Conservation (phyloP, 768 basidiomycete species). For the Postia placenta region DNA sequence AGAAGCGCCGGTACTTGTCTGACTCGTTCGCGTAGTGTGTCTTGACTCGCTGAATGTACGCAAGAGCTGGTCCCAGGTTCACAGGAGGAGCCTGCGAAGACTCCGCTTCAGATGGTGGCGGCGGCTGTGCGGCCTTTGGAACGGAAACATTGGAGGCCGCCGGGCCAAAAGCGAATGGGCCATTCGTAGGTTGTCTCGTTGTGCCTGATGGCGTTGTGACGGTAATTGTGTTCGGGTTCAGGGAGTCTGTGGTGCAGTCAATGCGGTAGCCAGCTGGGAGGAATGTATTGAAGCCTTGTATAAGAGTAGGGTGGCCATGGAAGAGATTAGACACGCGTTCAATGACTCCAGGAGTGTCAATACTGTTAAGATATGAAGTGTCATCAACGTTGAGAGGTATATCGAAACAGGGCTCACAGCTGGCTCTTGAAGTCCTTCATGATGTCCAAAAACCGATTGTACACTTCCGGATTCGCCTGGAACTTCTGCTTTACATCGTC, state of each 20-base stretch:
- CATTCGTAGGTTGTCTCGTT: constrained; percentile 26
- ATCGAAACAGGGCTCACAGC: neutral
- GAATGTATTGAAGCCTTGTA: neutral
- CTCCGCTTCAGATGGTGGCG: neutral
- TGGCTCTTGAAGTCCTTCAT: neutral
- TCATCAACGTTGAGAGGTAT: neutral
- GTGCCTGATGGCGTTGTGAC: constrained; percentile 74
- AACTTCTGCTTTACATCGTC: neutral
- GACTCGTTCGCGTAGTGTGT: constrained; percentile 74
- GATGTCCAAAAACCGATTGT: neutral
- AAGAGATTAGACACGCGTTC: neutral
- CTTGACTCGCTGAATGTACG: constrained; percentile 97
- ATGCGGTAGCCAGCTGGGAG: neutral
- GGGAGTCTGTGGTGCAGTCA: constrained; percentile 19
- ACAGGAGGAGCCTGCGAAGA: constrained; percentile 7
- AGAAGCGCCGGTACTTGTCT: constrained; percentile 76
- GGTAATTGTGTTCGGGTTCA: constrained; percentile 62
- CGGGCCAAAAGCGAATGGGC: constrained; percentile 9
- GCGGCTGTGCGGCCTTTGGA: constrained; percentile 7
- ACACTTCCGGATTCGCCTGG: neutral
- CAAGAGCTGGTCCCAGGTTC: constrained; percentile 71
- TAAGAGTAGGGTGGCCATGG: neutral
- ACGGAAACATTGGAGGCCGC: neutral
- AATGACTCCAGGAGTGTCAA: neutral
- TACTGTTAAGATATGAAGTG: neutral